phyloP scores from a whole-genome alignment of 1,139 yeast genomes.

The Nakaseomyces bracarensis region DNA sequence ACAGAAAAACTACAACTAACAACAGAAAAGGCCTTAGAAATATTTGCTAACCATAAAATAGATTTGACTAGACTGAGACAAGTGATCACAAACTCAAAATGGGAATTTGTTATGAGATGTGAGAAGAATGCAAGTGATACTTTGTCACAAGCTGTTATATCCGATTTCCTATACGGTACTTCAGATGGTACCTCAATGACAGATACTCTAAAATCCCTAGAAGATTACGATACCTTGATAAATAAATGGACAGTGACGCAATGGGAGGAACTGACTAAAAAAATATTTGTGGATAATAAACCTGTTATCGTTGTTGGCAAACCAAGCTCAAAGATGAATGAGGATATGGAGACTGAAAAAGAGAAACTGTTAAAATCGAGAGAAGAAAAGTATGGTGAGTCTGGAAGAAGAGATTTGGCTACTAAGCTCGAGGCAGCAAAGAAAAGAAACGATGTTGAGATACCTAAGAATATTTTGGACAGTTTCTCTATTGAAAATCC shows the following conservation, averaged over 20 bases:
- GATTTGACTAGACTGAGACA: conserved; percentile 62
- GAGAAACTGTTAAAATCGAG: conserved; percentile 44
- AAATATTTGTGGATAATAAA: conserved; percentile 54
- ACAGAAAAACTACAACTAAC: conserved; percentile 49
- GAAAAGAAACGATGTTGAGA: conserved; percentile 56
- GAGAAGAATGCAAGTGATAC: conserved; percentile 56
- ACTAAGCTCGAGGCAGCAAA: conserved; percentile 53
- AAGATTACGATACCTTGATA: conserved; percentile 51
- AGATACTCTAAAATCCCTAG: conserved; percentile 45
- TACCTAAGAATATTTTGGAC: conserved; percentile 59
- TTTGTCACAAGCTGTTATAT: conserved; percentile 60
- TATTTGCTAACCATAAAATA: conserved; percentile 50
- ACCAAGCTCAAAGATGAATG: conserved; percentile 64
- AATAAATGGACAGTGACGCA: conserved; percentile 51
- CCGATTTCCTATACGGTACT: conserved; percentile 71
- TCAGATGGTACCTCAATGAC: conserved; percentile 51
- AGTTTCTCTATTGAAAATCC: conserved; percentile 69
- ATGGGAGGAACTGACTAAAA: conserved; percentile 55
- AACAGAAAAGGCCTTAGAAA: conserved; percentile 42
- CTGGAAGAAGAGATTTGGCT: conserved; percentile 50
- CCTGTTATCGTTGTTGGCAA: conserved; percentile 65
- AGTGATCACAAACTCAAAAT: conserved; percentile 54
- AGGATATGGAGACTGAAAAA: conserved; percentile 43
- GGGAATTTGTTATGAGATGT: conserved; percentile 53
- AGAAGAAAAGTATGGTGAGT: conserved; percentile 45